phyloP scores from a whole-genome alignment of 306 rosid species.

The Prunus campanulata region DNA sequence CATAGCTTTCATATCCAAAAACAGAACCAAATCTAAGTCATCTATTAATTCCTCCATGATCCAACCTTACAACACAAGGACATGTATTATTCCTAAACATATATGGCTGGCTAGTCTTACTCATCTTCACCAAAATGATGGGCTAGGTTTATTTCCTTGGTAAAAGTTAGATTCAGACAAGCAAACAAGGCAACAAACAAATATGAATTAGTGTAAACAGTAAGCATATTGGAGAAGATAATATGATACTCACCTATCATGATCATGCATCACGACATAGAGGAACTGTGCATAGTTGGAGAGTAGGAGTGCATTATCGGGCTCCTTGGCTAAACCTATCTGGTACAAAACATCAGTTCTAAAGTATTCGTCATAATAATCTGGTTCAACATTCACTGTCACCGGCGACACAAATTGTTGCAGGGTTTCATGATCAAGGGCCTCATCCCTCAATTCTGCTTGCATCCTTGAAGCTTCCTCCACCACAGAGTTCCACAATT shows the following conservation, averaged over 20 bases:
- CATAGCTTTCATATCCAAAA: no score
- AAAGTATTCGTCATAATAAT: constrained; percentile 44
- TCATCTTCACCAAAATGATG: neutral
- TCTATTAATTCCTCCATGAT: neutral
- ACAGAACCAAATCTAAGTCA: neutral
- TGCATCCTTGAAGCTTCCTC: constrained; percentile 55
- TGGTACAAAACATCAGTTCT: constrained; percentile 60
- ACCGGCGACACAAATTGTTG: constrained; percentile 46
- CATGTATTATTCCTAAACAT: neutral
- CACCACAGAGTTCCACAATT: constrained; percentile 52
- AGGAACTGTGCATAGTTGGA: constrained; percentile 85
- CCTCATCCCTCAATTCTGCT: constrained; percentile 28
- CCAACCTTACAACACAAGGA: neutral
- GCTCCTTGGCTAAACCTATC: constrained; percentile 37
- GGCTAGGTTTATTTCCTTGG: neutral
- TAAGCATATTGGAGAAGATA: neutral
- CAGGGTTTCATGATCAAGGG: constrained; percentile 39
- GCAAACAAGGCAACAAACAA: neutral
- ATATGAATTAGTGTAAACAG: neutral
- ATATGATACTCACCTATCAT: constrained; percentile 41
- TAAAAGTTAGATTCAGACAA: neutral
- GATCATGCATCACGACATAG: constrained; percentile 56
- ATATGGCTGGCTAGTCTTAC: neutral
- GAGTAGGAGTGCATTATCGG: constrained; percentile 64
- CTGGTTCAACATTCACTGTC: constrained; percentile 54